Conservation (phyloP, 192 early-diverging fungal genomes). For the Linnemannia hyalina region DNA sequence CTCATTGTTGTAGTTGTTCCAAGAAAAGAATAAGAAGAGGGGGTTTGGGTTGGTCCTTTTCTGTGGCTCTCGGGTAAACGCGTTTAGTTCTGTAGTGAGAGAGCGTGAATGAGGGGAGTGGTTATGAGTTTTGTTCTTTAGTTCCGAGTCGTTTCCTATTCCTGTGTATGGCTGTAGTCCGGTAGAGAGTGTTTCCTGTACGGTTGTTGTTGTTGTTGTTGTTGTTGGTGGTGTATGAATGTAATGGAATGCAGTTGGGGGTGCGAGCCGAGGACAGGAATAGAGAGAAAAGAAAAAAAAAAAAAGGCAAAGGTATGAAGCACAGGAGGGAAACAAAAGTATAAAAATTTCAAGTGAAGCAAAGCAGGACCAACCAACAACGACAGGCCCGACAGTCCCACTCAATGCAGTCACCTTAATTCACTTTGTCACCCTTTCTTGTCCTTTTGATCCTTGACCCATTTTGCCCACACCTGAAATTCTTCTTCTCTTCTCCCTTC, state of each 20-base stretch:
- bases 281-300: slow-evolving; percentile 4
- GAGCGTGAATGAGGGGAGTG: neutral
- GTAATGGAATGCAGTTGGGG: neutral
- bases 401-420: neutral
- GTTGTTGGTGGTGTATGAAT: slow-evolving; percentile 1
- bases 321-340: neutral
- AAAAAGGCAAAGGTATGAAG: slow-evolving; percentile 9
- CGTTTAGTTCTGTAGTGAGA: neutral
- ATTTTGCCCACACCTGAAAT: neutral
- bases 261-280: slow-evolving; percentile 7
- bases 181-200: too few species aligned
- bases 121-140: neutral
- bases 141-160: neutral
- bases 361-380: neutral
- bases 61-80: slow-evolving; percentile 3
- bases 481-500: neutral
- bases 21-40: neutral
- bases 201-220: too few species aligned
- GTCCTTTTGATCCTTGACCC: neutral
- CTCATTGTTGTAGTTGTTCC: neutral
- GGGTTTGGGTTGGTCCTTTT: neutral
- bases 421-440: neutral
- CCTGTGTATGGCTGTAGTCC: too few species aligned
- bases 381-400: neutral
- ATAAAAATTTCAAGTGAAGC: neutral